phyloP scores from a whole-genome alignment of 768 basidiomycete genomes.

The Termitomyces sp. region DNA sequence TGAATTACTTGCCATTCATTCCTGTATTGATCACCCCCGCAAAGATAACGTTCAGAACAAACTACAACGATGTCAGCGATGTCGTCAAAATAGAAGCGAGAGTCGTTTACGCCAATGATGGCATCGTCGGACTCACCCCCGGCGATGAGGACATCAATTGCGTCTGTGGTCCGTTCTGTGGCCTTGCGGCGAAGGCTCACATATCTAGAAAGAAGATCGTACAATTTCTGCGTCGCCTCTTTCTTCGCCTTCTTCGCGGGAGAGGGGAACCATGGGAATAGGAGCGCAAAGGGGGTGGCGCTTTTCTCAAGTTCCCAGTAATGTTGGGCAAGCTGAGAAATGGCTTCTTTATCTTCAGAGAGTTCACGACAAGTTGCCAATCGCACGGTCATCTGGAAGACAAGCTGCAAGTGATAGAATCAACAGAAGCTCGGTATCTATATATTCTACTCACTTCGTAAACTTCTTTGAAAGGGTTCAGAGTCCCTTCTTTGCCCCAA shows the following conservation, averaged over 20 bases:
- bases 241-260: constrained; percentile 13
- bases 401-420: constrained; percentile 8
- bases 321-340: constrained; percentile 4
- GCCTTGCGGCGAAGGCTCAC: constrained; percentile 15
- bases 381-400: constrained; percentile 18
- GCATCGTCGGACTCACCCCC: constrained; percentile 13
- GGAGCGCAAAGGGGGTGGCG: constrained; percentile 11
- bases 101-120: constrained; percentile 21
- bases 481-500: constrained; percentile 15
- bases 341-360: constrained; percentile 14
- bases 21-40: constrained; percentile 35
- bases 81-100: neutral
- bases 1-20: constrained; percentile 23
- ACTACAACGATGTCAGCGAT: constrained; percentile 12
- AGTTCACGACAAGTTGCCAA: constrained; percentile 16
- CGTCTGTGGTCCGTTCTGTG: constrained; percentile 10
- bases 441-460: constrained; percentile 9
- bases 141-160: constrained; percentile 21
- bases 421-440: neutral
- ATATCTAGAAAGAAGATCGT: constrained; percentile 9
- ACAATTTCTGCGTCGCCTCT: constrained; percentile 16
- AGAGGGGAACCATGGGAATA: constrained; percentile 24
- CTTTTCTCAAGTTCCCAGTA: constrained; percentile 15
- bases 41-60: constrained; percentile 30
- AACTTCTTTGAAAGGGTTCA: constrained; percentile 16